These are phyloP conservation scores for Aphanomyces stellatus DNA, from an alignment of 352 stramenopile species.

Conservation along the genomic window DNA sequence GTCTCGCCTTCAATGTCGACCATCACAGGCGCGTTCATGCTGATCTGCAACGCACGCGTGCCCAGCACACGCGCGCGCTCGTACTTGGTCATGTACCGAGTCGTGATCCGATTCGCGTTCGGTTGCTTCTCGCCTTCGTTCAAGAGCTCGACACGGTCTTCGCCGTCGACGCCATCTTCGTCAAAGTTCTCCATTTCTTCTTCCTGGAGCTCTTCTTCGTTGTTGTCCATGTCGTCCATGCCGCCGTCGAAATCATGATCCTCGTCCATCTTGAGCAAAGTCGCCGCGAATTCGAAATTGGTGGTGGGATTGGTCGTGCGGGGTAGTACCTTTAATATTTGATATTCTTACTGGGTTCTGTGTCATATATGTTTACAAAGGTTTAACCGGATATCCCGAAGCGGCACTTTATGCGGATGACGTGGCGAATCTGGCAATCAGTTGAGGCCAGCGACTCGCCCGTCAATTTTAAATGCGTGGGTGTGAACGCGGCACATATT, in stretches of 20 bases:
- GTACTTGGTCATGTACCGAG: constrained; percentile 99
- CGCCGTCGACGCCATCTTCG: constrained; percentile 42
- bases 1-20: constrained; percentile 97
- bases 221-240: constrained; percentile 69
- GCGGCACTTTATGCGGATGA: not conserved
- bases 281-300: constrained; percentile 9
- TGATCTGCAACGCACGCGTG: constrained; percentile 98
- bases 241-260: constrained; percentile 70
- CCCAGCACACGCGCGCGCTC: constrained; percentile 96
- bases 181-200: constrained; percentile 59
- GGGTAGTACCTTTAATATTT: not conserved
- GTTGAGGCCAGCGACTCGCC: too few species aligned
- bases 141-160: constrained; percentile 64
- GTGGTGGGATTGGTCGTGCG: not conserved
- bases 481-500: too few species aligned
- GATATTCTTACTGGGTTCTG: not conserved
- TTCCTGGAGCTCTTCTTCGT: constrained; percentile 45
- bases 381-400: not conserved
- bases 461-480: too few species aligned
- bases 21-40: constrained; percentile 96
- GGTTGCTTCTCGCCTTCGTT: constrained; percentile 82
- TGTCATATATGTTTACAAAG: not conserved
- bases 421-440: too few species aligned
- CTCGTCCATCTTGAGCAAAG: constrained; percentile 82
- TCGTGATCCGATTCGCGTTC: constrained; percentile 91